Evolutionary conservation across 306 rosid species (phyloP).

Genomic region (Lathyrus sativus): DNA sequence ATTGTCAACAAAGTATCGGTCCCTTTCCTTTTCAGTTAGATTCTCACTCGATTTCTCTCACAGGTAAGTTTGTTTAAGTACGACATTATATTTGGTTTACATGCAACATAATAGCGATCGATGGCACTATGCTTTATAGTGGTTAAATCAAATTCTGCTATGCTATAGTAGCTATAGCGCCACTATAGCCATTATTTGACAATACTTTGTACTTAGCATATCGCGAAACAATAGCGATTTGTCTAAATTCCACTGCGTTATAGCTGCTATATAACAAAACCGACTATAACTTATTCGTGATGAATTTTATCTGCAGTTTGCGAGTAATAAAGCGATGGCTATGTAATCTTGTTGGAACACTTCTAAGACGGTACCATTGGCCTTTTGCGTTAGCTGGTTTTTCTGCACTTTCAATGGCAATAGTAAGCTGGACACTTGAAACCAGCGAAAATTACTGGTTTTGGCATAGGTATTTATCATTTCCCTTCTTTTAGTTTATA

Average conservation of each 20-base stretch:
- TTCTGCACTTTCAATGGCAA: constrained; percentile 71
- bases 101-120: constrained; percentile 1
- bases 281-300: constrained; percentile 5
- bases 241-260: no score
- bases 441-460: constrained; percentile 85
- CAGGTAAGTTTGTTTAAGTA: constrained; percentile 37
- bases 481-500: constrained; percentile 21
- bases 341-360: constrained; percentile 51
- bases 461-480: constrained; percentile 81
- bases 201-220: no score
- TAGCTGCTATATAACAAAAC: no score
- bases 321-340: constrained; percentile 64
- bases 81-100: constrained; percentile 9
- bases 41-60: constrained; percentile 35
- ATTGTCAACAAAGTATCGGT: constrained; percentile 47
- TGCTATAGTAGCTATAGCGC: no score
- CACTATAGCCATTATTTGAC: no score
- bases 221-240: no score
- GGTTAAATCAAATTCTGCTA: no score
- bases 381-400: constrained; percentile 74
- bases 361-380: constrained; percentile 72
- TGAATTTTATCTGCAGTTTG: constrained; percentile 58
- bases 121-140: background rate
- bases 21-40: constrained; percentile 48
- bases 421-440: constrained; percentile 79